Evolutionary conservation across 2,329 filamentous ascomycete genomes (phyloP).

Genomic region (Penicillium glabrum): DNA sequence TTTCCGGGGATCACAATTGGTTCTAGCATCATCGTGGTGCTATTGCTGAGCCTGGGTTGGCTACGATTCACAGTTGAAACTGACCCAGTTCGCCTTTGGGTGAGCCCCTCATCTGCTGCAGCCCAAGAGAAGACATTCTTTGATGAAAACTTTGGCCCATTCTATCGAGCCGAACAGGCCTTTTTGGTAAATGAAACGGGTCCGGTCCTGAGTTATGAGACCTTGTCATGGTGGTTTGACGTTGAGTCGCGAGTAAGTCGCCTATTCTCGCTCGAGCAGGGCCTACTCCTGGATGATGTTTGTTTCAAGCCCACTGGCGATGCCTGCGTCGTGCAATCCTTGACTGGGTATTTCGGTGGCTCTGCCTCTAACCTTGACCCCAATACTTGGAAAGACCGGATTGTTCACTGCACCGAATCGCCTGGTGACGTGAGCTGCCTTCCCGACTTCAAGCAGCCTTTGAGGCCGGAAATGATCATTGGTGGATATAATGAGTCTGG

Average conservation of each 20-base stretch:
- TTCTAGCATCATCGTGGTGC: conserved; percentile 71
- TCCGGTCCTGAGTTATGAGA: conserved; percentile 85
- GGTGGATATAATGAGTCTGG: conserved; percentile 70
- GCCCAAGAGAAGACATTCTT: conserved; percentile 94
- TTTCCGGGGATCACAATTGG: conserved; percentile 84
- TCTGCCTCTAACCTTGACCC: conserved; percentile 62
- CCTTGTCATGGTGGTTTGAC: conserved; percentile 88
- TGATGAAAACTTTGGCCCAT: conserved; percentile 88
- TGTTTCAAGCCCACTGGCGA: conserved; percentile 92
- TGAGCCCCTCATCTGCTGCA: conserved; percentile 88
- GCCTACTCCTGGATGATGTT: conserved; percentile 73
- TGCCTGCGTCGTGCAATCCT: conserved; percentile 87
- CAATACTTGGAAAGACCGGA: conserved; percentile 67
- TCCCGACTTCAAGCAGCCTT: conserved; percentile 83
- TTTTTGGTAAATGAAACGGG: conserved; percentile 86
- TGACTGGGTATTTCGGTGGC: conserved; percentile 84
- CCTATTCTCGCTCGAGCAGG: conserved; percentile 68
- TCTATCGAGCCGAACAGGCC: conserved; percentile 89
- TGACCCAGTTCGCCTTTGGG: conserved; percentile 90
- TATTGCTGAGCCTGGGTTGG: conserved; percentile 82
- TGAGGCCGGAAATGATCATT: conserved; percentile 81
- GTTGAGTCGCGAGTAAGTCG: conserved; percentile 75
- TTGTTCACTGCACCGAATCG: conserved; percentile 72
- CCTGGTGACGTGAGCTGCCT: conserved; percentile 74
- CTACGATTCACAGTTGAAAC: conserved; percentile 84